These are phyloP conservation scores for Boletus sp. DNA, from an alignment of 768 basidiomycete genomes.

Conservation along the genomic window DNA sequence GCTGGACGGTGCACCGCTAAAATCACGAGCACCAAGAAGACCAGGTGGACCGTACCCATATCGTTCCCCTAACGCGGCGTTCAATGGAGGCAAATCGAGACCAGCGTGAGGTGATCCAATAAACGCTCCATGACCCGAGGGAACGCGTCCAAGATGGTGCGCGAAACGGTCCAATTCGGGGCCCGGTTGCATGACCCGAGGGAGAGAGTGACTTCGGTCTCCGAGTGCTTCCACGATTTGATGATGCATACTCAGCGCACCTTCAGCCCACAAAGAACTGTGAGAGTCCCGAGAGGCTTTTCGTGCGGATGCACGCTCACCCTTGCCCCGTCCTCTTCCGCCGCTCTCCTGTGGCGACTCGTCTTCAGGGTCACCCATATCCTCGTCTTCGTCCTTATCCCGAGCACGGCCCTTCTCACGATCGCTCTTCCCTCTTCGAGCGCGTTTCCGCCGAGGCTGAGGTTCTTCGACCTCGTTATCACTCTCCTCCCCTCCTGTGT, in stretches of 20 bases:
- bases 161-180: conserved; percentile 33
- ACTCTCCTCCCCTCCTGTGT: conserved; percentile 40
- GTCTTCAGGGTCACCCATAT: conserved; percentile 44
- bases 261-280: conserved; percentile 33
- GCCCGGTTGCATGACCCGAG: conserved; percentile 30
- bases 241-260: conserved; percentile 34
- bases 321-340: conserved; percentile 33
- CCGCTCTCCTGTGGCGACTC: conserved; percentile 31
- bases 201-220: conserved; percentile 33
- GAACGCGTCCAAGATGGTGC: conserved; percentile 34
- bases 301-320: conserved; percentile 37
- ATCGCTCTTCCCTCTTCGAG: conserved; percentile 38
- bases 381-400: conserved; percentile 44
- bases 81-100: conserved; percentile 63
- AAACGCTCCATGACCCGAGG: conserved; percentile 34
- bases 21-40: conserved; percentile 32
- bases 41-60: conserved; percentile 37
- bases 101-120: conserved; percentile 40
- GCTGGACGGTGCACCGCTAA: conserved; percentile 44
- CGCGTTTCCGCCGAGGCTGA: conserved; percentile 59
- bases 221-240: conserved; percentile 34
- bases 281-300: conserved; percentile 36
- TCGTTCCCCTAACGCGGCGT: conserved; percentile 37
- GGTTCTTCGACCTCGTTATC: conserved; percentile 39
- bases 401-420: conserved; percentile 36